These are phyloP conservation scores for Phascolomyces articulosus DNA, from an alignment of 371 early-diverging fungal genomes.

Conservation along the genomic window DNA sequence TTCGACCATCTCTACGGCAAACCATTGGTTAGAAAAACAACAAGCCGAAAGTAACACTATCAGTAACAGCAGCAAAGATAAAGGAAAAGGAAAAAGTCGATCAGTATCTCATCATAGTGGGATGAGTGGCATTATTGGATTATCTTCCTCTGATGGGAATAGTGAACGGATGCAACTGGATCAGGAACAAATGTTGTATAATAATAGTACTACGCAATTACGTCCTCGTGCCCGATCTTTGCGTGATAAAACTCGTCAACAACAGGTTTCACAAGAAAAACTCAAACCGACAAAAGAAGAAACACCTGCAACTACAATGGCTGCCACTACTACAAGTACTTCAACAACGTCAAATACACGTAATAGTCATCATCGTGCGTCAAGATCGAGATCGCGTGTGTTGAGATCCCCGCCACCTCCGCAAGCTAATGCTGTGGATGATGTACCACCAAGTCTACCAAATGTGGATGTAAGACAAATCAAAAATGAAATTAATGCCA, in stretches of 20 bases:
- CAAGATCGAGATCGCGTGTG: constrained; percentile 23
- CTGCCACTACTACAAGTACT: neutral
- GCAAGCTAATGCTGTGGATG: neutral
- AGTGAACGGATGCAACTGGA: neutral
- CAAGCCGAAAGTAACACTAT: neutral
- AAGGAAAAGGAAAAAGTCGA: too few relatives aligned
- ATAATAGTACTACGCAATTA: neutral
- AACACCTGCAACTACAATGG: neutral
- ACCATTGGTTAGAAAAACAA: constrained; percentile 3
- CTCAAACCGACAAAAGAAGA: neutral
- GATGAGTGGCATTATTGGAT: too few relatives aligned
- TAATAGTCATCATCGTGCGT: neutral
- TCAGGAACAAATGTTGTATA: neutral
- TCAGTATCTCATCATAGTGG: neutral
- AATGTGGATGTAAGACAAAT: constrained; percentile 27
- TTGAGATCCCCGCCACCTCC: constrained; percentile 29
- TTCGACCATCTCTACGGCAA: constrained; percentile 1
- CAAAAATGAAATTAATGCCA: constrained; percentile 18
- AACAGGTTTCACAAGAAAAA: neutral
- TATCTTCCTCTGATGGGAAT: neutral
- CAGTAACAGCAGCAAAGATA: neutral
- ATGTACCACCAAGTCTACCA: constrained; percentile 21
- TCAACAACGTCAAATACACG: neutral
- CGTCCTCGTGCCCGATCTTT: constrained; percentile 1
- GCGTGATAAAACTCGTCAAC: neutral